Evolutionary conservation across 2,329 filamentous ascomycete species (phyloP), one percentile per base, ranked within the genome.

Genomic region (Eutypella sp.): DNA sequence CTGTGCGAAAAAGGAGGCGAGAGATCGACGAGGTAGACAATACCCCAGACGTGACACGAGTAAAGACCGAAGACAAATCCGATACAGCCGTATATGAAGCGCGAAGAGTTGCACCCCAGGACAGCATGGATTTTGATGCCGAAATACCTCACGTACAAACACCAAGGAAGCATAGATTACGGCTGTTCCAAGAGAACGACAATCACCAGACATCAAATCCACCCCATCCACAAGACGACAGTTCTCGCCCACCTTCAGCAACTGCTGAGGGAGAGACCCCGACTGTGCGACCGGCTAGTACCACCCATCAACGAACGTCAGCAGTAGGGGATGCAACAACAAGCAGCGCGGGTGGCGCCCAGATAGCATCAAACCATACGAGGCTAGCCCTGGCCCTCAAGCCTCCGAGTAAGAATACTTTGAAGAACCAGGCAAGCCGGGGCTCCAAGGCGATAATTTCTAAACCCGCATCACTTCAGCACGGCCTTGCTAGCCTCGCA

Each of bases 71-170:
- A 52, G 47, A 58, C 27, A 50, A 55, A 36, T 65, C 66, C n/a
- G 62, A 64, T 18, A 58, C 58, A 0, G 49, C 61, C 2, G 44
- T 60, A 36, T 57, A 47, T 13, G 53, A 53, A 36, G 63, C 61
- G 36, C 50, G 49, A 15, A 50, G 49, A 40, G 48, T 72, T 47
- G 55, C 64, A 18, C 67, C 71, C 1, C 68, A 76, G 34, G 80
- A 82, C 42, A 85, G 79, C 44, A 70, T 85, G 42, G 82, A 86
- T 56, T 67, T 85, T 10, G 76, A 81, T 55, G 69, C 74, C 36
- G 64, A 71, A 42, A 73, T 70, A 7, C 62, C 61, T 36, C 64
- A 40, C 66, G 73, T 55, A 60, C 68, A 42, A 7, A 79, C 71
- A 11, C 70, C 68, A 42, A 66, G 65, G 51, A 70, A 73, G 50